Evolutionary conservation across 106 monocot genomes (phyloP), one percentile per base, ranked within the genome.

Genomic region (Alisma plantagoaquatica): DNA sequence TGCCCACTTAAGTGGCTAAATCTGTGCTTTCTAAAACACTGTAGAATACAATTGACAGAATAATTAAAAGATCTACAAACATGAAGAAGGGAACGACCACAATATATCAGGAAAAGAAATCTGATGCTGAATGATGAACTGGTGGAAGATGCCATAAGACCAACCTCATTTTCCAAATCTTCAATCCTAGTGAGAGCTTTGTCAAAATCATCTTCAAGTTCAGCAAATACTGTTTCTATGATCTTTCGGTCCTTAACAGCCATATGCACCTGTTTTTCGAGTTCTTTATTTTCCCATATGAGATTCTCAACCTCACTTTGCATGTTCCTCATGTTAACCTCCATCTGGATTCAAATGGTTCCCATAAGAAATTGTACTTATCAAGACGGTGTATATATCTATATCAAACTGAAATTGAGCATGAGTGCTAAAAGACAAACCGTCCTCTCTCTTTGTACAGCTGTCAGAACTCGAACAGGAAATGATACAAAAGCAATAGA

Each of bases 161-260:
- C 58, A 29, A 82, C 87, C 76, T 83, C 67, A 56, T 46, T 70
- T 53, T 89, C 79, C 22, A 89, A 61, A 32, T 68, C 41, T 43
- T 76, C 66, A 43, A 83, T 77, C 59, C 55, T 79, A 21, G 57
- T 28, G 31, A 90, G 61, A 61, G 77, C 70, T 29, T 71, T 77
- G 23, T 90, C 83, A 38, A 69, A 57, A 44, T 83, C 89, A 35
- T 80, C 80, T 47, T 90, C 89, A 53, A 77, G 63, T 64, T 90
- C 89, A 41, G 70, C 43, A 56, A 80, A 56, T 16, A 77, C 25
- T 15, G 42, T 68, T 53, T 74, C 77, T 28, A 74, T 58, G 8
- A 65, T 27, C 20, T 60, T 70, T 22, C 63, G 49, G 18, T 83
- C 79, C 43, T 73, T 73, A 7, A 68, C 27, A 22, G 63, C 83